These are phyloP conservation scores for Tephrocybe sp. DNA, from an alignment of 768 basidiomycete genomes.

Conservation along the genomic window DNA sequence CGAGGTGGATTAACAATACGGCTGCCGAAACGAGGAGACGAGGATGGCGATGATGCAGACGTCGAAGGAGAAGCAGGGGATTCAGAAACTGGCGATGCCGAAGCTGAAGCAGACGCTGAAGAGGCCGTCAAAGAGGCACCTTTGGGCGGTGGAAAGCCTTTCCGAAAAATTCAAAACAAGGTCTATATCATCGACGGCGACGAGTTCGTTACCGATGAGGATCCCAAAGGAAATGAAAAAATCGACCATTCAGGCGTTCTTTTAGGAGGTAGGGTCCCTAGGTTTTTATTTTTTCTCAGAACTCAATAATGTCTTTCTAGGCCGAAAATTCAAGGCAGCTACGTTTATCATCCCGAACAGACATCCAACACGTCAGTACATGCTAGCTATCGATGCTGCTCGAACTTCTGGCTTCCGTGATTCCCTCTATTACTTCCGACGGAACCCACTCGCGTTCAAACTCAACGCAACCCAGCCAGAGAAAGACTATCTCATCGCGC, in stretches of 20 bases:
- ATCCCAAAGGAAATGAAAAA: conserved; percentile 88
- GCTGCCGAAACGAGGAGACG: conserved; percentile 28
- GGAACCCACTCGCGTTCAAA: conserved; percentile 88
- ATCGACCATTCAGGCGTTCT: conserved; percentile 83
- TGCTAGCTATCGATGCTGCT: conserved; percentile 97
- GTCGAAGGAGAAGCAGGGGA: conserved; percentile 37
- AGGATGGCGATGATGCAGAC: conserved; percentile 31
- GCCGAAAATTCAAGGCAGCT: conserved; percentile 81
- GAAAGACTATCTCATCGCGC: conserved; percentile 88
- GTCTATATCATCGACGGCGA: conserved; percentile 83
- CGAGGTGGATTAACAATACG: conserved; percentile 27
- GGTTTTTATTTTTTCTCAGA: conserved; percentile 8
- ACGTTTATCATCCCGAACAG: conserved; percentile 88
- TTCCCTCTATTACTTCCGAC: conserved; percentile 96
- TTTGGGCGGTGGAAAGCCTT: conserved; percentile 61
- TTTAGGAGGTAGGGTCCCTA: conserved; percentile 61
- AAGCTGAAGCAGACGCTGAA: conserved; percentile 26
- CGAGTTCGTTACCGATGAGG: conserved; percentile 81
- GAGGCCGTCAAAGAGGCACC: conserved; percentile 41
- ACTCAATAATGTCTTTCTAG: conserved; percentile 42
- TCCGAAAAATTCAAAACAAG: conserved; percentile 69
- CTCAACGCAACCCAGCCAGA: conserved; percentile 86
- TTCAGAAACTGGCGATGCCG: conserved; percentile 33
- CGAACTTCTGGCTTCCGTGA: conserved; percentile 95
- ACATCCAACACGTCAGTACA: conserved; percentile 81